A percentile compares a stretch with the other conserved stretches of the same genome.
Evolutionary conservation across 2,329 filamentous ascomycete species (phyloP).

Genomic region (Ustilaginoidea virens): DNA sequence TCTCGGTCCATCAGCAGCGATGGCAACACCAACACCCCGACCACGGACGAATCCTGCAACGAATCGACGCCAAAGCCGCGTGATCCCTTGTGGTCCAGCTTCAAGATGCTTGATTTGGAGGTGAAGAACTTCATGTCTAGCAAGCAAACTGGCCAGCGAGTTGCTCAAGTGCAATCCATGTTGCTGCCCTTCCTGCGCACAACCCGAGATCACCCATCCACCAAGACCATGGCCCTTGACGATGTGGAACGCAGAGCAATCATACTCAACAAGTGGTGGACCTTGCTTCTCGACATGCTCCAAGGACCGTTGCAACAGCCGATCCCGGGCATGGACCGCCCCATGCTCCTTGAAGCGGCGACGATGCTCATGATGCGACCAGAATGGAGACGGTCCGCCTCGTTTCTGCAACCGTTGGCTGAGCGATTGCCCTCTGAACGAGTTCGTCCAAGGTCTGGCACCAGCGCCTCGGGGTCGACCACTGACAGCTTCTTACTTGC

Average conservation of each 20-base stretch:
- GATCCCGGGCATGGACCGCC: constrained; percentile 71
- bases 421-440: constrained; percentile 36
- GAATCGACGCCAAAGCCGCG: constrained; percentile 27
- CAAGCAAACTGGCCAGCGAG: constrained; percentile 59
- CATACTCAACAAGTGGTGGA: constrained; percentile 88
- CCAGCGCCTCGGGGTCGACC: constrained; percentile 40
- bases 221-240: constrained; percentile 50
- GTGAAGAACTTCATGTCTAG: constrained; percentile 43
- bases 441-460: constrained; percentile 29
- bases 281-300: constrained; percentile 63
- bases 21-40: constrained; percentile 18
- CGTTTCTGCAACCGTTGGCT: constrained; percentile 46
- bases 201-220: constrained; percentile 53
- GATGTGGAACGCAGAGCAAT: constrained; percentile 67
- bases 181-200: constrained; percentile 65
- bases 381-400: constrained; percentile 69
- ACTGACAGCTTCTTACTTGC: constrained; percentile 44
- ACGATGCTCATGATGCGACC: constrained; percentile 74
- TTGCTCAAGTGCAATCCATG: constrained; percentile 54
- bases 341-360: constrained; percentile 62
- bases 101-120: constrained; percentile 37
- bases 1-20: constrained; percentile 24
- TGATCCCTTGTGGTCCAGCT: constrained; percentile 39
- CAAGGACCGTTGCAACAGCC: constrained; percentile 52
- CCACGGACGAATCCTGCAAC: constrained; percentile 28